These are phyloP conservation scores for Zhuliangozyma blackwelliae DNA, from an alignment of 1,139 yeast species.

Conservation along the genomic window DNA sequence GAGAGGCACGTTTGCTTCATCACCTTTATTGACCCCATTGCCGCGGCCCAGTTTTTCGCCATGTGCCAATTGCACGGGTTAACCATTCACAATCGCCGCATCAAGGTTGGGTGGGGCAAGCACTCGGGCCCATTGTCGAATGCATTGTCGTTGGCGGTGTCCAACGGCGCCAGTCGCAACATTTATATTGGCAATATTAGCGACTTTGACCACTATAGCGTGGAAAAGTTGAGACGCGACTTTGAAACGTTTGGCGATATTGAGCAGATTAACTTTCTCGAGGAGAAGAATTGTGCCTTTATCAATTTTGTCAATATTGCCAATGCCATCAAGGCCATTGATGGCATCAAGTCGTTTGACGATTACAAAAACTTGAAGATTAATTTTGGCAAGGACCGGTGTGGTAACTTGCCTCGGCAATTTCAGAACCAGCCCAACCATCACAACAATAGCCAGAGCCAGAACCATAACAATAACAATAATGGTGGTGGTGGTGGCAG, in stretches of 20 bases:
- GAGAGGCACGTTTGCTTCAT: slow-evolving; percentile 89
- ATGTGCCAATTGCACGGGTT: slow-evolving; percentile 81
- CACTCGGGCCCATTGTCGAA: slow-evolving; percentile 89
- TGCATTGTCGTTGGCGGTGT: slow-evolving; percentile 76
- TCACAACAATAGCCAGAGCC: slow-evolving; percentile 1
- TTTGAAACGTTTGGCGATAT: slow-evolving; percentile 73
- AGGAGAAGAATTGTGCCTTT: slow-evolving; percentile 76
- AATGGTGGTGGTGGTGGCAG: slow-evolving; percentile 2
- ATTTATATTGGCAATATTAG: slow-evolving; percentile 72
- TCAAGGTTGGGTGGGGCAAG: slow-evolving; percentile 95
- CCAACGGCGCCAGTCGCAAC: slow-evolving; percentile 91
- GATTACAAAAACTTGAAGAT: slow-evolving; percentile 63
- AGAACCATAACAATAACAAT: slow-evolving; percentile 8
- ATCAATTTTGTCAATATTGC: slow-evolving; percentile 76
- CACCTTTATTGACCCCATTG: slow-evolving; percentile 85
- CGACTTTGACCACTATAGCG: slow-evolving; percentile 47
- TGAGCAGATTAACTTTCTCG: slow-evolving; percentile 75
- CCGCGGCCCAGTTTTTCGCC: slow-evolving; percentile 92
- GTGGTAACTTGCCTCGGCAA: slow-evolving; percentile 76
- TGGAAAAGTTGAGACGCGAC: slow-evolving; percentile 59
- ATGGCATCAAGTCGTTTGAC: slow-evolving; percentile 48
- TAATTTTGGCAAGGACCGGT: slow-evolving; percentile 85
- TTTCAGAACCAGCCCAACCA: slow-evolving; percentile 29
- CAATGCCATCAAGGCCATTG: slow-evolving; percentile 80
- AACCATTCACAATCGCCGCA: slow-evolving; percentile 71